Evolutionary conservation across 257 asterid species (phyloP).

Genomic region (Przewalskia tangutica): DNA sequence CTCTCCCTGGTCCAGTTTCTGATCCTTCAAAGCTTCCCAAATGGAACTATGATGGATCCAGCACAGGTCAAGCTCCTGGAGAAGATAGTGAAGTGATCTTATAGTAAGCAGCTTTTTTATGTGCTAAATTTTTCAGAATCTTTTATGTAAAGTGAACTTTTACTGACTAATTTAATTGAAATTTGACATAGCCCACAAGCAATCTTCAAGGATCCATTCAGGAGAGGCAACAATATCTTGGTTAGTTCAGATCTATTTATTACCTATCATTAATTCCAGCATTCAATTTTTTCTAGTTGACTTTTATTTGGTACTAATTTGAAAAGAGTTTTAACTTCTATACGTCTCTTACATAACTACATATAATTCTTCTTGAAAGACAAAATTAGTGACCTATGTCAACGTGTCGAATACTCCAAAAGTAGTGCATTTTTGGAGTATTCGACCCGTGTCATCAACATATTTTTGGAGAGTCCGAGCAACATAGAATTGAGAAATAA

Average conservation of each 20-base stretch:
- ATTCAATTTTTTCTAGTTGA: background rate
- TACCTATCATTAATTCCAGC: background rate
- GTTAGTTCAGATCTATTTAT: conserved; percentile 22
- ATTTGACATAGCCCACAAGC: conserved; percentile 73
- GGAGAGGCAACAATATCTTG: conserved; percentile 74
- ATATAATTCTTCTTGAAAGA: too few relatives aligned
- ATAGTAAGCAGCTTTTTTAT: conserved; percentile 35
- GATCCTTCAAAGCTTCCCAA: conserved; percentile 82
- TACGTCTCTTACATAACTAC: background rate
- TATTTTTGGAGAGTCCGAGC: too few relatives aligned
- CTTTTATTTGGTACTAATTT: background rate
- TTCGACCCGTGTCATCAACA: too few relatives aligned
- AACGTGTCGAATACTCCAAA: background rate
- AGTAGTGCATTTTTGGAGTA: too few relatives aligned
- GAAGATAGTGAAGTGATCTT: conserved; percentile 92
- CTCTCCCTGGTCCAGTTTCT: conserved; percentile 47
- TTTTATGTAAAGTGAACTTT: background rate
- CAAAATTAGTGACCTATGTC: background rate
- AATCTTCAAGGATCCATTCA: conserved; percentile 81
- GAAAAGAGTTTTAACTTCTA: background rate
- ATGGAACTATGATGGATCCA: conserved; percentile 94
- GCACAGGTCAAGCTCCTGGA: conserved; percentile 95
- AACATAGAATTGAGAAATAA: background rate
- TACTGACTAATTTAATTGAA: background rate
- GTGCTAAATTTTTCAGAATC: background rate